phyloP scores from a whole-genome alignment of 2,329 filamentous ascomycete species.

The Colletotrichum tabaci region DNA sequence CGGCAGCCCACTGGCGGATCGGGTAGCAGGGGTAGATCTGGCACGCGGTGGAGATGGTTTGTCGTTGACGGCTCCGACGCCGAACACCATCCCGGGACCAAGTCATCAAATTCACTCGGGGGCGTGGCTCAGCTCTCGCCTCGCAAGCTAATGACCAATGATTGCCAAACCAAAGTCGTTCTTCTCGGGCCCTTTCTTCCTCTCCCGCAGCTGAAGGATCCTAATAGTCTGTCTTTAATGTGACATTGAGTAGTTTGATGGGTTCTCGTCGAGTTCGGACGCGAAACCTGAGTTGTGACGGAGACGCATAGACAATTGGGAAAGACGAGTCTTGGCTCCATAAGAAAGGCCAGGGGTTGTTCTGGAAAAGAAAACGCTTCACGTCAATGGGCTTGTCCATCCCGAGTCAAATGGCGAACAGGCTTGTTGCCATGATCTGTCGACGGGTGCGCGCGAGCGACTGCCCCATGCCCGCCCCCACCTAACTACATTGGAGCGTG shows the following conservation, averaged over 20 bases:
- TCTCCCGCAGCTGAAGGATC: not conserved
- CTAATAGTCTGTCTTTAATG: slow-evolving; percentile 1
- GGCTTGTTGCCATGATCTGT: slow-evolving; percentile 25
- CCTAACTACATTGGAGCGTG: slow-evolving; percentile 15
- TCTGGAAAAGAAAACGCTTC: slow-evolving; percentile 28
- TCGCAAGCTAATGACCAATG: slow-evolving; percentile 4
- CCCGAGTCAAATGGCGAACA: slow-evolving; percentile 33
- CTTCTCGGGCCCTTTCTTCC: not conserved
- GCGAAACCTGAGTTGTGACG: slow-evolving; percentile 27
- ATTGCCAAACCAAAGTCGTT: not conserved
- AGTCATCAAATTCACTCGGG: not conserved
- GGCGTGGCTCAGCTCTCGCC: slow-evolving; percentile 3
- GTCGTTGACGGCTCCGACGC: slow-evolving; percentile 28
- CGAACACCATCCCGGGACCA: slow-evolving; percentile 15
- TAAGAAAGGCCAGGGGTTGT: slow-evolving; percentile 25
- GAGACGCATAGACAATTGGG: slow-evolving; percentile 5
- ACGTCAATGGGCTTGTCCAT: slow-evolving; percentile 35
- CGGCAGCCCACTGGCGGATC: slow-evolving; percentile 34
- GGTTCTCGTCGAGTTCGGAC: slow-evolving; percentile 29
- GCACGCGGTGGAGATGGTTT: slow-evolving; percentile 33
- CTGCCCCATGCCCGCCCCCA: slow-evolving; percentile 35
- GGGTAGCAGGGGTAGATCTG: slow-evolving; percentile 43
- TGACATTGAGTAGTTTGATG: not conserved
- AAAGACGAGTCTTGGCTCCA: not conserved
- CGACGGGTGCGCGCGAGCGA: slow-evolving; percentile 26